These are phyloP conservation scores for Boechera retrofracta DNA, from an alignment of 345 rosid species.

Conservation along the genomic window DNA sequence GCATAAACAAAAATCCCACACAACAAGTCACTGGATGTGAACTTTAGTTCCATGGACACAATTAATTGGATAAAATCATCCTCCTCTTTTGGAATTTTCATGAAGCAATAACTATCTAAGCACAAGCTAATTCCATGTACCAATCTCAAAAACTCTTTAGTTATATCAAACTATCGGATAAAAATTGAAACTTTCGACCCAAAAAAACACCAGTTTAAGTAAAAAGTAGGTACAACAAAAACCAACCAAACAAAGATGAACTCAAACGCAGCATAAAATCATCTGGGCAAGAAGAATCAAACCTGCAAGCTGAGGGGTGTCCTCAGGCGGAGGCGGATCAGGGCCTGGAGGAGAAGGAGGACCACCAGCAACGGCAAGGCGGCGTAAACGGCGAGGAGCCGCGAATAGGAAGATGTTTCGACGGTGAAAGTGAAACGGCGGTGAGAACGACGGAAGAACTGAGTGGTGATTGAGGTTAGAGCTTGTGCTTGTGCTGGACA, in stretches of 20 bases:
- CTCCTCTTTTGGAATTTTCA: neutral
- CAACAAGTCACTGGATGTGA: conserved; percentile 1
- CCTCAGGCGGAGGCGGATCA: conserved; percentile 56
- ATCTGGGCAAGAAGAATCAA: conserved; percentile 15
- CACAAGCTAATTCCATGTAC: conserved; percentile 4
- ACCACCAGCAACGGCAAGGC: conserved; percentile 46
- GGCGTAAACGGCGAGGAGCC: conserved; percentile 27
- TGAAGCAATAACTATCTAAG: neutral
- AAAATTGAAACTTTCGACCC: conserved; percentile 22
- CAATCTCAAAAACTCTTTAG: neutral
- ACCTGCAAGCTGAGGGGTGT: conserved; percentile 53
- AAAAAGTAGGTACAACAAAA: neutral
- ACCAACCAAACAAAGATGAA: neutral
- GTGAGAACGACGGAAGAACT: conserved; percentile 2
- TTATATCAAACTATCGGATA: neutral
- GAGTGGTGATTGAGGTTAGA: conserved; percentile 26
- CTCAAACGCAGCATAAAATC: neutral
- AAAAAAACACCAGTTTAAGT: neutral
- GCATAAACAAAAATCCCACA: neutral
- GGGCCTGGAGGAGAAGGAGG: conserved; percentile 53
- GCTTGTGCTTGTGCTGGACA: conserved; percentile 11
- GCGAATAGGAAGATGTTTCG: conserved; percentile 29
- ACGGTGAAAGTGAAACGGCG: conserved; percentile 38
- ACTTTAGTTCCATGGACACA: conserved; percentile 10
- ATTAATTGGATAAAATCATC: neutral